These are phyloP conservation scores for Piedraia hortae DNA, from an alignment of 2,329 filamentous ascomycete species.

Conservation along the genomic window DNA sequence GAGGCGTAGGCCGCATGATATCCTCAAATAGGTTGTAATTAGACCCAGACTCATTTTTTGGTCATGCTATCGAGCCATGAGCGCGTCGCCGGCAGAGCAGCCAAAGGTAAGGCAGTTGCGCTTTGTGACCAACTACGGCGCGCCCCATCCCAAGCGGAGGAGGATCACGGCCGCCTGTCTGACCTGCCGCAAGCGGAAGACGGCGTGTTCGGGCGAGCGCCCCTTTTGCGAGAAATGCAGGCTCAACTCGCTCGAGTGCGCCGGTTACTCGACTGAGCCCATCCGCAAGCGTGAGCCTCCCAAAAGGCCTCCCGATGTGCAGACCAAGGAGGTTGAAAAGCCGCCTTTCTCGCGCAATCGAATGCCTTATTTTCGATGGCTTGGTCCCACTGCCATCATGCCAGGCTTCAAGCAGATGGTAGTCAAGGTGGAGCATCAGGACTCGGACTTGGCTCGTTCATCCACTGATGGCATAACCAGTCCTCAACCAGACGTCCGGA, in stretches of 20 bases:
- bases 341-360: constrained; percentile 21
- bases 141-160: constrained; percentile 45
- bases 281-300: constrained; percentile 1
- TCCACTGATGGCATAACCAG: constrained; percentile 17
- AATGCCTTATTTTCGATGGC: constrained; percentile 75
- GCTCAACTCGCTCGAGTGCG: constrained; percentile 22
- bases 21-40: too few species aligned
- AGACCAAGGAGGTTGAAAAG: not conserved
- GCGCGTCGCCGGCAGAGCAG: too few species aligned
- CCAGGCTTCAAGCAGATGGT: constrained; percentile 88
- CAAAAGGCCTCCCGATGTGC: not conserved
- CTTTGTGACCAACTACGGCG: constrained; percentile 60
- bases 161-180: constrained; percentile 45
- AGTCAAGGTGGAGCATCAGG: constrained; percentile 40
- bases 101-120: constrained; percentile 20
- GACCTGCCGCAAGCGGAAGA: constrained; percentile 23
- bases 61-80: too few species aligned
- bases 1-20: too few species aligned
- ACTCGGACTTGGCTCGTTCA: constrained; percentile 30
- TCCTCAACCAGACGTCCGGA: constrained; percentile 16
- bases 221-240: constrained; percentile 20
- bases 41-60: too few species aligned
- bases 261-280: constrained; percentile 19
- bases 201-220: constrained; percentile 20
- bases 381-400: constrained; percentile 72